Base-by-base conservation (phyloP, 441 rosid genomes). In the Pelargonium australe region DNA sequence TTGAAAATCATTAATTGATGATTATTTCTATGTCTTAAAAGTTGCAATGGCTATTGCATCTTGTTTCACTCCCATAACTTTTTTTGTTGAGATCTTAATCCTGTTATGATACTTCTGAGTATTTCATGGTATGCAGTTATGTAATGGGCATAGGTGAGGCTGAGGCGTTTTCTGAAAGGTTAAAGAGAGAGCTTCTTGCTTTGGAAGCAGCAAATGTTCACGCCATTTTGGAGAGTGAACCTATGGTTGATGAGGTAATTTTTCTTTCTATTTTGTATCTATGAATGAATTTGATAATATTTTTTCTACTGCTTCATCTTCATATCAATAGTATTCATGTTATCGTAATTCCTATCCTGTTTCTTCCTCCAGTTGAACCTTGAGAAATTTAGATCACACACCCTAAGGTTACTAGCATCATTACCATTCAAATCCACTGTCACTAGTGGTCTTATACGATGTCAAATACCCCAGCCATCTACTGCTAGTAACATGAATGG, bases 111-210 rank as follows among this genome's bases (percentile, higher is more conserved):
- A 72, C 47, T 68, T 77, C 34, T 75, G 31, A 25, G 31, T 25
- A 51, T 73, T 63, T n/a, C 28, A 72, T 78, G 65, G 28, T 69
- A 51, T 70, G 76, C 96, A 95, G 99, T 70, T 95, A 95, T 82
- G 96, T 92, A 68, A 92, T 92, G 96, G 99, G 98, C 65, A 89
- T 92, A 79, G 95, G 96, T 71, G 98, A 95, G 83, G 99, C 98
- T 63, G 98, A 90, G 84, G 99, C 91, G 65, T 95, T 92, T 83
- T 95, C 99, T 73, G 99, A 95, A 85, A 87, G 98, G 80, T 82
- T 95, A 81, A 95, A 88, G 86, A 88, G 99, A 68, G 98, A 95
- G 83, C 94, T 94, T 81, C 97, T 81, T 68, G 99, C 99, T 20
- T 83, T 95, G 69, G 99, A 95, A 85, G 99, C 99, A 12, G 99